Percentiles rank a stretch among this genome's conserved stretches.
phyloP scores from a whole-genome alignment of 2,329 filamentous ascomycete species.

The Diaporthe batatas region DNA sequence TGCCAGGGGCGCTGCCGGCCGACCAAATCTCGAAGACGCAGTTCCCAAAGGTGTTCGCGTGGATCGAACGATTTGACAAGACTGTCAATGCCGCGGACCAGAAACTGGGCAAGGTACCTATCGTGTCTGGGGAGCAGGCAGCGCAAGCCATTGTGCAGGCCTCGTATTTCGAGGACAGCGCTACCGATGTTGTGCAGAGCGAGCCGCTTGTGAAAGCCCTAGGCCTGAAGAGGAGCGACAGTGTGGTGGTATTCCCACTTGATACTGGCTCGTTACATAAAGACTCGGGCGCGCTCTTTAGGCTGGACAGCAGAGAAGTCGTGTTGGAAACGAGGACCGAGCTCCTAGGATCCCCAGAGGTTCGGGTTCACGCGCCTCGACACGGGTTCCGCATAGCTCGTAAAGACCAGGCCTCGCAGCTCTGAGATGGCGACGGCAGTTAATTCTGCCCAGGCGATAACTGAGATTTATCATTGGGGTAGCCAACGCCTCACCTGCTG shows the following conservation, averaged over 20 bases:
- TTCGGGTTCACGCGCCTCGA: conserved; percentile 73
- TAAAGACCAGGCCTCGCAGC: conserved; percentile 51
- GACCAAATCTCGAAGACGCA: conserved; percentile 63
- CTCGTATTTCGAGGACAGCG: conserved; percentile 58
- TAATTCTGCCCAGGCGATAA: no score
- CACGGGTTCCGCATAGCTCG: conserved; percentile 63
- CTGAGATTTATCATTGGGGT: not conserved
- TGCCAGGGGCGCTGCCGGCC: conserved; percentile 68
- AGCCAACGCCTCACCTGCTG: not conserved
- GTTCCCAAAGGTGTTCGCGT: conserved; percentile 73
- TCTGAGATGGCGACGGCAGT: conserved; percentile 1
- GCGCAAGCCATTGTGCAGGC: conserved; percentile 60
- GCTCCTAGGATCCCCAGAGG: conserved; percentile 48
- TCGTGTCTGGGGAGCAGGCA: conserved; percentile 67
- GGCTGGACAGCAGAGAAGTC: conserved; percentile 66
- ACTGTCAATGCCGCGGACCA: conserved; percentile 59
- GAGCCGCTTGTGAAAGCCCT: conserved; percentile 63
- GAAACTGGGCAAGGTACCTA: conserved; percentile 52
- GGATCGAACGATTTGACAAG: conserved; percentile 72
- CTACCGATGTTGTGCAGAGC: conserved; percentile 57
- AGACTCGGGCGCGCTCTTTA: conserved; percentile 69
- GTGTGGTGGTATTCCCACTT: conserved; percentile 71
- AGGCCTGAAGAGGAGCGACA: conserved; percentile 64
- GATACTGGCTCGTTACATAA: conserved; percentile 72
- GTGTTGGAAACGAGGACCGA: conserved; percentile 66